Conservation (phyloP, 768 basidiomycete genomes). For the Ephemerocybe angulata region DNA sequence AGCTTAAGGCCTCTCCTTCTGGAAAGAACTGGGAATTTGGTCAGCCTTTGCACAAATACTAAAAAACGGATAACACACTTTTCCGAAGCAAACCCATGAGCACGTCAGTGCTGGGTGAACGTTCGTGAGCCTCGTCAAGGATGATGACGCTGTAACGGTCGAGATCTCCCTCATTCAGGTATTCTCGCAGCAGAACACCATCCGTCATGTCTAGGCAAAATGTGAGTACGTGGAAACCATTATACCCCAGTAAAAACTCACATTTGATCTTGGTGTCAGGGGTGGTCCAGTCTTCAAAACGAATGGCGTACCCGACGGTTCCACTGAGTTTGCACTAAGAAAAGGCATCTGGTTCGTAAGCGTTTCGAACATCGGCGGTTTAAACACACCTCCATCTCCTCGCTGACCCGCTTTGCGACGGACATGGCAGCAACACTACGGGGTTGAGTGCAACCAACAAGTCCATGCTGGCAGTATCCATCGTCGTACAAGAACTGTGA, state of each 20-base stretch:
- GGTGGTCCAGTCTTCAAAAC: constrained; percentile 97
- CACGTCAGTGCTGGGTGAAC: constrained; percentile 95
- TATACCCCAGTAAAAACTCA: constrained; percentile 33
- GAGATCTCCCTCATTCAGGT: constrained; percentile 95
- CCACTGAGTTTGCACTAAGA: constrained; percentile 80
- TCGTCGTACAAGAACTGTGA: constrained; percentile 96
- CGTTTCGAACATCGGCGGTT: background rate
- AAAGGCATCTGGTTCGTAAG: constrained; percentile 3
- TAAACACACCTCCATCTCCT: constrained; percentile 89
- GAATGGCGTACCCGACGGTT: constrained; percentile 94
- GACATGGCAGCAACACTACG: constrained; percentile 99
- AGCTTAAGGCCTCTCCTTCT: constrained; percentile 90
- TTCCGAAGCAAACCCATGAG: constrained; percentile 95
- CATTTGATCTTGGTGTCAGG: constrained; percentile 96
- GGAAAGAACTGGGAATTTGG: constrained; percentile 60
- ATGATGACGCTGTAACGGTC: constrained; percentile 97
- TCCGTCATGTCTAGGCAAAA: constrained; percentile 92
- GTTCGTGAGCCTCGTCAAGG: constrained; percentile 98
- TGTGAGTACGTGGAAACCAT: constrained; percentile 1
- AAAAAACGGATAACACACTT: constrained; percentile 49
- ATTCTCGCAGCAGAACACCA: constrained; percentile 96
- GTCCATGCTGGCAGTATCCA: constrained; percentile 84
- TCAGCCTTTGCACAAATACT: background rate
- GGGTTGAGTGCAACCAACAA: constrained; percentile 97
- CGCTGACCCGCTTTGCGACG: constrained; percentile 99